These are phyloP conservation scores for Syzygium oleosum DNA, from an alignment of 345 rosid genomes.

Conservation along the genomic window DNA sequence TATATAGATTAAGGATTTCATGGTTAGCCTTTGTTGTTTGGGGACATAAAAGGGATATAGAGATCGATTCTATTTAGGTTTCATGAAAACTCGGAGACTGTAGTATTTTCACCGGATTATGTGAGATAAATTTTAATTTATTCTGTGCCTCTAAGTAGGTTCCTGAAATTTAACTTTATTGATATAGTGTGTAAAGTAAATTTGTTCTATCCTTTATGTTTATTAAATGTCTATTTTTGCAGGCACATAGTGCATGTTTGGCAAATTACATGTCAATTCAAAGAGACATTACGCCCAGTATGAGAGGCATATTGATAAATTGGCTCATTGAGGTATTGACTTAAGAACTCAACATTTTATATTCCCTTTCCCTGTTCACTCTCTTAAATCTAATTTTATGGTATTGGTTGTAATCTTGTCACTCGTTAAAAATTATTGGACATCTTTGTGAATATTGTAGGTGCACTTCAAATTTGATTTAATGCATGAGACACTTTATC, in stretches of 20 bases:
- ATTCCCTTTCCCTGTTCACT: background rate
- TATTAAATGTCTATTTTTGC: conserved; percentile 13
- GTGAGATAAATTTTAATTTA: background rate
- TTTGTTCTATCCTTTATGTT: background rate
- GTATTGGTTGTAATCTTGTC: background rate
- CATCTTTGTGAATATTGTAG: conserved; percentile 25
- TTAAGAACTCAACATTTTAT: background rate
- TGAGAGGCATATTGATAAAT: conserved; percentile 86
- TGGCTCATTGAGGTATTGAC: conserved; percentile 83
- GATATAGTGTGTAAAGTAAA: background rate
- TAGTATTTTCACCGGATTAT: background rate
- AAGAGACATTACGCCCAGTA: conserved; percentile 50
- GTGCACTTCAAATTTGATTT: conserved; percentile 83
- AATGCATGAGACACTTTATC: conserved; percentile 92
- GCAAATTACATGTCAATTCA: conserved; percentile 57
- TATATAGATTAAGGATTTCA: background rate
- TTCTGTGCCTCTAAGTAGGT: background rate
- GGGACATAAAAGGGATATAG: background rate
- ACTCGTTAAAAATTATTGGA: background rate
- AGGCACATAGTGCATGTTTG: conserved; percentile 49
- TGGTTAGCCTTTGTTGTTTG: background rate
- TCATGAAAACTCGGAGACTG: background rate
- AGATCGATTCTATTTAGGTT: background rate
- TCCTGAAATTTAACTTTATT: background rate
- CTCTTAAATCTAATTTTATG: background rate